Conservation (phyloP, 208 protist species). For the Leishmania arabica region DNA sequence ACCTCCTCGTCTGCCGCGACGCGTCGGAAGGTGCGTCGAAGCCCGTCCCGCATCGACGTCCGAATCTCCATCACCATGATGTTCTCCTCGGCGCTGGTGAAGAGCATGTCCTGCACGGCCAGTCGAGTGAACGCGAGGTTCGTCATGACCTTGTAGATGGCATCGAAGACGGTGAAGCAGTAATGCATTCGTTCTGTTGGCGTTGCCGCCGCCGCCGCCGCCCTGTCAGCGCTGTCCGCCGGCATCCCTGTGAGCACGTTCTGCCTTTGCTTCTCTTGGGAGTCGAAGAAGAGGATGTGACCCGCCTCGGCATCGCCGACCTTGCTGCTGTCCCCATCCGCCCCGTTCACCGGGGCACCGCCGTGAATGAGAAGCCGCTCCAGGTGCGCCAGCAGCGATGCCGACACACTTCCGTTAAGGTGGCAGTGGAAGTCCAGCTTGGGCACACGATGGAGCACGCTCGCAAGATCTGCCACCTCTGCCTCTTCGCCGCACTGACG, state of each 20-base stretch:
- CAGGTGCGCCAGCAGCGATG: slow-evolving; percentile 52
- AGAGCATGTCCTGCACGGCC: slow-evolving; percentile 82
- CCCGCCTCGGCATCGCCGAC: not conserved
- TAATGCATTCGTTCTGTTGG: slow-evolving; percentile 66
- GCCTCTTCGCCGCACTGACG: not conserved
- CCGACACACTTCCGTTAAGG: slow-evolving; percentile 78
- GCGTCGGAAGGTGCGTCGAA: slow-evolving; percentile 25
- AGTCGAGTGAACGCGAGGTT: slow-evolving; percentile 74
- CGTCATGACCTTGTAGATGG: slow-evolving; percentile 77
- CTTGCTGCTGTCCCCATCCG: not conserved
- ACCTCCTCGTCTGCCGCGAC: slow-evolving; percentile 12
- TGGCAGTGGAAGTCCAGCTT: slow-evolving; percentile 82
- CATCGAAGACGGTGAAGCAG: slow-evolving; percentile 82
- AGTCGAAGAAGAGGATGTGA: slow-evolving; percentile 30
- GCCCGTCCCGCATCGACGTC: slow-evolving; percentile 76
- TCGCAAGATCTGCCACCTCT: slow-evolving; percentile 6
- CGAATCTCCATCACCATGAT: slow-evolving; percentile 76
- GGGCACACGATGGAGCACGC: slow-evolving; percentile 33
- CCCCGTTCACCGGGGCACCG: not conserved
- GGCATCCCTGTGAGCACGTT: slow-evolving; percentile 21
- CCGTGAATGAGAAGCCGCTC: slow-evolving; percentile 30
- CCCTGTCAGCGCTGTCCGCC: not conserved
- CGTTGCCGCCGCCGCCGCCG: not conserved
- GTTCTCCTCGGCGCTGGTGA: slow-evolving; percentile 71
- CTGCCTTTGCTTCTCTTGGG: slow-evolving; percentile 22